Evolutionary conservation across 2,329 filamentous ascomycete species (phyloP).

Genomic region (Exophiala calicioides): DNA sequence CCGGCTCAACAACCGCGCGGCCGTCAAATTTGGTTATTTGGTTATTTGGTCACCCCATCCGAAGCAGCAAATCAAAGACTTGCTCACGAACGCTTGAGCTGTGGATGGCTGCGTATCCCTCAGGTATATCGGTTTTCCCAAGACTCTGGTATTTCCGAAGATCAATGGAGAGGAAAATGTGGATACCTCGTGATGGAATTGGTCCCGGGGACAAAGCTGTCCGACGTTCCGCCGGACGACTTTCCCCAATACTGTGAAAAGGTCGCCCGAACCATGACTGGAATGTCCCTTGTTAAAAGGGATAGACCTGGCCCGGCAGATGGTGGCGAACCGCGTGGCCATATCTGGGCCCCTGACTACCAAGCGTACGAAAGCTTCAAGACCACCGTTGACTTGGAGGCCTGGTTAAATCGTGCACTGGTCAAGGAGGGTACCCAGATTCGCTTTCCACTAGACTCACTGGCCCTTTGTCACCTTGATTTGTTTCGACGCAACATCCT

Average conservation of each 20-base stretch:
- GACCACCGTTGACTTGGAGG: neutral
- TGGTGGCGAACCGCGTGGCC: slow-evolving; percentile 2
- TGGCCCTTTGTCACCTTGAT: too few species aligned
- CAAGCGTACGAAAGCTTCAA: slow-evolving; percentile 3
- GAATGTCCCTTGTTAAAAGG: too few species aligned
- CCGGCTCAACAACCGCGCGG: too few species aligned
- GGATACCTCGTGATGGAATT: slow-evolving; percentile 2
- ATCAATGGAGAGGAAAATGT: slow-evolving; percentile 4
- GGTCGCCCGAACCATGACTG: too few species aligned
- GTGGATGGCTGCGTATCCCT: neutral
- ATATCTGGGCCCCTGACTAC: slow-evolving; percentile 2
- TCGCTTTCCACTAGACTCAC: too few species aligned
- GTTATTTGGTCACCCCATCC: neutral
- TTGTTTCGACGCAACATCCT: too few species aligned
- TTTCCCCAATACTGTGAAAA: too few species aligned
- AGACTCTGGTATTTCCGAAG: neutral
- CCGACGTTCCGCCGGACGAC: too few species aligned
- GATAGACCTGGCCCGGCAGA: slow-evolving; percentile 3
- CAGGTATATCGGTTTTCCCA: neutral
- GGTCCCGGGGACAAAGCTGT: neutral
- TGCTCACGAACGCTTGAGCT: neutral
- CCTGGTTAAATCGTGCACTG: slow-evolving; percentile 4
- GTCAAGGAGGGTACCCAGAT: neutral
- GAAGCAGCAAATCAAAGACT: slow-evolving; percentile 3
- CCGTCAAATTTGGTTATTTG: slow-evolving; percentile 3